Evolutionary conservation across 495 filamentous ascomycete species (phyloP), one percentile per base, ranked within the genome.

Genomic region (Aspergillus wentii): DNA sequence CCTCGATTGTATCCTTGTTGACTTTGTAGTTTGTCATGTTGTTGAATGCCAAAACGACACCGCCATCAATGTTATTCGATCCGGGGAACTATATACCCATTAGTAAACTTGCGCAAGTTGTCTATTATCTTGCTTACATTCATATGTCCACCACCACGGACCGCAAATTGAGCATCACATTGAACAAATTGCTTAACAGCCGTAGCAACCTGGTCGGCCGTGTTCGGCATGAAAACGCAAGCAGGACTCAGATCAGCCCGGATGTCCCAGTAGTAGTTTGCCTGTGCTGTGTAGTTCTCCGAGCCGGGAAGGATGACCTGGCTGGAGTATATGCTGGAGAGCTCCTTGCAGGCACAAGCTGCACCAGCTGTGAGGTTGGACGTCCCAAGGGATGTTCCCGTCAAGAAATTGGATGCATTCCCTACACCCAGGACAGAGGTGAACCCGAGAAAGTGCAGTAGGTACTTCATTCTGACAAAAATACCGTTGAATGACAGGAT

Each of bases 61-160:
- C 59, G 32, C 51, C 54, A 6, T 56, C 37, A 35, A 54, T 54
- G 33, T 40, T 59, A 14, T 41, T 50, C 42, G 54, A 55, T 30
- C 57, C 49, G 25, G 55, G 40, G 27, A 52, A 31, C 22, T 45
- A 35, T 14, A 45, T n/a, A n/a, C n/a, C n/a, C n/a, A n/a, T n/a
- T n/a, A n/a, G n/a, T n/a, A n/a, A n/a, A n/a, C n/a, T n/a, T n/a
- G n/a, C n/a, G n/a, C n/a, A n/a, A n/a, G n/a, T n/a, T n/a, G n/a
- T n/a, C n/a, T n/a, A n/a, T n/a, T n/a, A n/a, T n/a, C n/a, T n/a
- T n/a, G n/a, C 56, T 41, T 31, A 49, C 57, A 35, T 55, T 57
- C 57, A 57, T 57, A 23, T 61, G 54, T 1, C 67, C 63, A 19
- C 57, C 65, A 21, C 57, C 52, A 19, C 57, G 55, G 15, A 69